These are phyloP conservation scores for Tagetes patula DNA, from an alignment of 129 eudicot species.

Conservation along the genomic window DNA sequence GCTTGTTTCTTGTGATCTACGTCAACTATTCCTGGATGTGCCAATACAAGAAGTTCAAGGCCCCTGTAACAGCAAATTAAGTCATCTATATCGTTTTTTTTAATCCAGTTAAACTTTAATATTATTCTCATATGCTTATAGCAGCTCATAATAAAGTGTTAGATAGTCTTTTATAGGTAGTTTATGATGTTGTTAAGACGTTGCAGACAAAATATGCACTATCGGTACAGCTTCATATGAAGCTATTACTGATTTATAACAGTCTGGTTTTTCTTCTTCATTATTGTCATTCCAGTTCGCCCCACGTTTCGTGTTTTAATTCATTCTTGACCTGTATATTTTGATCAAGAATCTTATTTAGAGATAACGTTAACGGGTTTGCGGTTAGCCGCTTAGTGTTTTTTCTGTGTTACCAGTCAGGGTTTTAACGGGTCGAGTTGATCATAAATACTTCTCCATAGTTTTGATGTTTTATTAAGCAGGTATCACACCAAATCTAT, in stretches of 20 bases:
- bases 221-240: neutral
- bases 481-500: too few relatives aligned
- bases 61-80: neutral
- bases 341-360: neutral
- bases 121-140: conserved; percentile 12
- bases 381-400: too few relatives aligned
- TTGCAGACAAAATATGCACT: conserved; percentile 1
- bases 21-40: conserved; percentile 14
- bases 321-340: neutral
- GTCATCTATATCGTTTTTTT: neutral
- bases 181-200: neutral
- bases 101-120: neutral
- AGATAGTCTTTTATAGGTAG: neutral
- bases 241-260: neutral
- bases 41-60: conserved; percentile 5
- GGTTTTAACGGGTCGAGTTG: too few relatives aligned
- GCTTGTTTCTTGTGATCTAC: conserved; percentile 28
- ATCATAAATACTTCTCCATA: too few relatives aligned
- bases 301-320: too few relatives aligned
- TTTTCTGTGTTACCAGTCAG: too few relatives aligned
- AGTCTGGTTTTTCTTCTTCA: neutral
- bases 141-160: conserved; percentile 19
- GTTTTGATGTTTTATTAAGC: too few relatives aligned
- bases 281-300: neutral
- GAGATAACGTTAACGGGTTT: too few relatives aligned